Evolutionary conservation across 2,329 filamentous ascomycete species (phyloP), one percentile per base, ranked within the genome.

Genomic region (Samsoniella hepiali): DNA sequence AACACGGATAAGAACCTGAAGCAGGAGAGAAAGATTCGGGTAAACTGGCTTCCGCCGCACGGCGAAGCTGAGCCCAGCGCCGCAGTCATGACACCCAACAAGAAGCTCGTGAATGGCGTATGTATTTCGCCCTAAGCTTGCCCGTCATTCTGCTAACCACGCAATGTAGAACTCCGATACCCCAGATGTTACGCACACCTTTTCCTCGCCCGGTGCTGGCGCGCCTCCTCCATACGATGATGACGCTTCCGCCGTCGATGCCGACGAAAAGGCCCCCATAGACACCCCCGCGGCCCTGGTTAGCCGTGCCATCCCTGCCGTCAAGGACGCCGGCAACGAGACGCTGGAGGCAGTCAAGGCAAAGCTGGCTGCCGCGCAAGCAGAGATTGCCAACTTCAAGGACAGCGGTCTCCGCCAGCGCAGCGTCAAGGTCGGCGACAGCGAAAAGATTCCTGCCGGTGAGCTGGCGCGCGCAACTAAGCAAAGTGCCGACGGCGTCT

Each of bases 1-100:
- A 90, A 74, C 81, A 95, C 81, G 10, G 84, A 91, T 64, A 98
- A 96, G 79, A 82, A 84, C 15, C 82, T 85, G 29, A 89, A 99
- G 65, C 87, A 93, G 72, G 95, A 99, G 82, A 91, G 89, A 81
- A 99, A 98, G 83, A 99, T 99, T 69, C 88, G 94, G 54, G 95
- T 99, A 67, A 84, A 84, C 69, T 99, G 94, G 83, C 82, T 97
- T 49, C 77, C 90, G 55, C 82, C 89, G 10, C 84, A 86, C 57
- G 83, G 83, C 63, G 68, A 73, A 17, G 69, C 66, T 49, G 63
- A 67, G 15, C 36, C 59, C 32, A 68, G 67, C 42, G 63, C 72
- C 13, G 49, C 65, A 10, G 61, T 69, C 5, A 68, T 70, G 64
- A 83, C 81, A 1, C 81, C 81, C 10, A 78, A 67, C 70, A 80